Percentiles rank a stretch among this genome's conserved stretches.
Conservation (phyloP, 768 basidiomycete genomes). For the Leucogyrophana mollusca region DNA sequence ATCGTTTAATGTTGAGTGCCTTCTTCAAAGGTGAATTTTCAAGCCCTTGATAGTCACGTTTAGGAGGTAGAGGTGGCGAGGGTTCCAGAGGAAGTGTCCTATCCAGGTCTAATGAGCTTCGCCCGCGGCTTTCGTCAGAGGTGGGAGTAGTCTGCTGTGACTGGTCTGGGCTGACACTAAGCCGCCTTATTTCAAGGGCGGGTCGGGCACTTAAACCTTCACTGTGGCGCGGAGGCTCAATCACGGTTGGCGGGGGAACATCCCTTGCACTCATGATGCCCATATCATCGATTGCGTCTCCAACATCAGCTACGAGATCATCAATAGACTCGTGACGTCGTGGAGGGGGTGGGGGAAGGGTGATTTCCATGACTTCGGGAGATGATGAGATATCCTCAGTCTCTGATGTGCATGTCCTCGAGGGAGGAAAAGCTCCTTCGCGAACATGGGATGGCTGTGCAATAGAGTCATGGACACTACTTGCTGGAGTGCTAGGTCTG, state of each 20-base stretch:
- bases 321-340: conserved; percentile 28
- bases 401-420: conserved; percentile 28
- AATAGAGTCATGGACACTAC: conserved; percentile 9
- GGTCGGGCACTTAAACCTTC: conserved; percentile 24
- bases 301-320: conserved; percentile 36
- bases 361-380: conserved; percentile 14
- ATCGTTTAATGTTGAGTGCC: conserved; percentile 37
- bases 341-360: conserved; percentile 14
- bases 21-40: conserved; percentile 24
- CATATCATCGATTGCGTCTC: conserved; percentile 38
- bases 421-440: conserved; percentile 69
- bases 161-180: conserved; percentile 12
- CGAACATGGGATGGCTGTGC: conserved; percentile 34
- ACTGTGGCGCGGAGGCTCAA: conserved; percentile 36
- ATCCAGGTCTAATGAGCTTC: conserved; percentile 16
- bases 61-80: conserved; percentile 29
- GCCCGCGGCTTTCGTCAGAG: conserved; percentile 19
- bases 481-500: conserved; percentile 22
- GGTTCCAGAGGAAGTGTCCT: conserved; percentile 16
- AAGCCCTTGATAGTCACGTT: conserved; percentile 19
- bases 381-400: conserved; percentile 14
- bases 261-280: conserved; percentile 31
- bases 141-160: conserved; percentile 5
- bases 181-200: conserved; percentile 32
- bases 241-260: conserved; percentile 37